Evolutionary conservation across 306 rosid species (phyloP).

Genomic region (Prunus fruticosa): DNA sequence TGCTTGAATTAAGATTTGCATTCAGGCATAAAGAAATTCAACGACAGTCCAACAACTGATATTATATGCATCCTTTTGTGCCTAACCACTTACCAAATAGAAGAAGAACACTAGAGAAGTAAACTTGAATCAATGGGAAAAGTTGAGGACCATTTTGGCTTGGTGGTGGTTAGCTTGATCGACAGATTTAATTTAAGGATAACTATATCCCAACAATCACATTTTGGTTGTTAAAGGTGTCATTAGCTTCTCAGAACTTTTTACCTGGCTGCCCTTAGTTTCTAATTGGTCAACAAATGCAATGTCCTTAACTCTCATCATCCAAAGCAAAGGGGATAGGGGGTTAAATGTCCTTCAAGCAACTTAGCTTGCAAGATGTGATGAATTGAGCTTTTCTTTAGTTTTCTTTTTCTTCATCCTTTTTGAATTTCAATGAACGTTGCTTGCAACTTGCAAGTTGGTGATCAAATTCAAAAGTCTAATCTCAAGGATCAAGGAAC

Average conservation of each 20-base stretch:
- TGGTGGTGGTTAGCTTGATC: background rate
- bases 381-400: background rate
- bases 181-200: background rate
- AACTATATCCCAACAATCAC: background rate
- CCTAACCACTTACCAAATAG: background rate
- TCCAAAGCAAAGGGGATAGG: background rate
- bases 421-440: background rate
- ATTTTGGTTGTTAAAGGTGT: background rate
- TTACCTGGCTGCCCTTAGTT: background rate
- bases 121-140: conserved; percentile 11
- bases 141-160: background rate
- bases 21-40: no score
- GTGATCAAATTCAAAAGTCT: background rate
- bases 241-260: background rate
- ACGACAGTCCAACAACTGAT: background rate
- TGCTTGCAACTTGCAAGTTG: background rate
- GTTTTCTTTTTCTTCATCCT: background rate
- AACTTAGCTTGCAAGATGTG: background rate
- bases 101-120: background rate
- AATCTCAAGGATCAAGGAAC: background rate
- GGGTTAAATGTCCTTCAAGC: background rate
- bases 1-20: no score
- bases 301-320: background rate
- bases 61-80: background rate
- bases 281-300: background rate